A percentile compares a stretch with the other conserved stretches of the same genome.
Conservation (phyloP, 495 filamentous ascomycete species). For the Bryoglossum gracile region DNA sequence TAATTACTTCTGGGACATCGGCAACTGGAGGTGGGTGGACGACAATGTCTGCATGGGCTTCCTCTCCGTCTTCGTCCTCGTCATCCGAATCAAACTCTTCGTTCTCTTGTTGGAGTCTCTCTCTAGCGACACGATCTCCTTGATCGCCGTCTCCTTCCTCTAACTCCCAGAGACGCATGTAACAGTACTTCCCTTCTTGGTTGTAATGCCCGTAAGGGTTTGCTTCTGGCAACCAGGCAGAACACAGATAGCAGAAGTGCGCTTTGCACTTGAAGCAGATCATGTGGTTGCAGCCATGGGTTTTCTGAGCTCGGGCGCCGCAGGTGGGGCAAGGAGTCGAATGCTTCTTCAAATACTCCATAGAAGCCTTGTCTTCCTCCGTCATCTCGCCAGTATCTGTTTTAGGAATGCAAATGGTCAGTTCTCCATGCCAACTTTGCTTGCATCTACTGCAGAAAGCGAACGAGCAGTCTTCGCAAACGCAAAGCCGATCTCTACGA, state of each 20-base stretch:
- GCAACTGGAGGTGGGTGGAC: background rate
- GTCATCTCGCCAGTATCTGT: conserved; percentile 58
- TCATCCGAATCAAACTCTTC: conserved; percentile 14
- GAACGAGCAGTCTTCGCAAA: conserved; percentile 86
- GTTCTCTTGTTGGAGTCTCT: conserved; percentile 7
- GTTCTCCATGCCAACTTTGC: conserved; percentile 85
- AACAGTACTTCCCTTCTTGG: conserved; percentile 56
- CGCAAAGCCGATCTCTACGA: conserved; percentile 46
- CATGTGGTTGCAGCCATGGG: conserved; percentile 97
- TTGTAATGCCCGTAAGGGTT: conserved; percentile 94
- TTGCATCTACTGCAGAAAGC: conserved; percentile 70
- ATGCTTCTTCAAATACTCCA: conserved; percentile 71
- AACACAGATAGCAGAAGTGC: conserved; percentile 96
- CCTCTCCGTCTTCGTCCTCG: background rate
- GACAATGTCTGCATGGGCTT: background rate
- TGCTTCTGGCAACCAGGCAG: conserved; percentile 66
- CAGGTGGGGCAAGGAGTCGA: conserved; percentile 91
- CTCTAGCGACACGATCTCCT: conserved; percentile 29
- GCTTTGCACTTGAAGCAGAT: conserved; percentile 80
- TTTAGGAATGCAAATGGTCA: conserved; percentile 51
- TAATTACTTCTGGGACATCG: conserved; percentile 7
- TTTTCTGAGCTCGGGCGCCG: conserved; percentile 77
- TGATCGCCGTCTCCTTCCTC: conserved; percentile 73
- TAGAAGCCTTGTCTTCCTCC: conserved; percentile 73
- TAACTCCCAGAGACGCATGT: conserved; percentile 81